Conservation (phyloP, 352 stramenopile genomes). For the Discostella stelligera region DNA sequence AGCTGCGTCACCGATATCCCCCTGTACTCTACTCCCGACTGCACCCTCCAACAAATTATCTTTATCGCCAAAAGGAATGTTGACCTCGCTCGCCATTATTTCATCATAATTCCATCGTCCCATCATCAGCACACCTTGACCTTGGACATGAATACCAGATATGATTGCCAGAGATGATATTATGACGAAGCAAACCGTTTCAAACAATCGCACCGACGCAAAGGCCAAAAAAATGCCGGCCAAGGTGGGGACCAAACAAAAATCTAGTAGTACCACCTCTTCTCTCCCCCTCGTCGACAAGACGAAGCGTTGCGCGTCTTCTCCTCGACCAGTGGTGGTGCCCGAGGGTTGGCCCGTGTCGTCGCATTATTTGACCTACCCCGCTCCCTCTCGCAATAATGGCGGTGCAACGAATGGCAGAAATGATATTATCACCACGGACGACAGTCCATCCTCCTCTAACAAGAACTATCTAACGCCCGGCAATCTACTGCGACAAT, state of each 20-base stretch:
- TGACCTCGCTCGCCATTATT: too few species aligned
- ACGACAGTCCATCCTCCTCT: neutral
- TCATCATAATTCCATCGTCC: too few species aligned
- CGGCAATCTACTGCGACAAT: conserved; percentile 27
- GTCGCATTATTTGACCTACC: conserved; percentile 15
- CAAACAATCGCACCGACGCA: neutral
- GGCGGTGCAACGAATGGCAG: neutral
- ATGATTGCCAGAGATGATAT: neutral
- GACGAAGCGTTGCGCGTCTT: too few species aligned
- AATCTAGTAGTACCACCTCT: neutral
- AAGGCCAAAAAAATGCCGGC: neutral
- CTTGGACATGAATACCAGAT: too few species aligned
- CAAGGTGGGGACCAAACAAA: neutral
- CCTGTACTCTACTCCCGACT: too few species aligned
- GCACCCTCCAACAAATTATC: too few species aligned
- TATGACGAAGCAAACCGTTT: neutral
- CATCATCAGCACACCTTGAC: too few species aligned
- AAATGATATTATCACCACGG: too few species aligned
- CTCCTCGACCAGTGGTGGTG: neutral
- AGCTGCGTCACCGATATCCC: too few species aligned
- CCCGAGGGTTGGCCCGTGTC: conserved; percentile 41
- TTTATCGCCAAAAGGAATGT: too few species aligned
- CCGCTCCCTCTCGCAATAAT: neutral
- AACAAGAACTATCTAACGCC: conserved; percentile 20
- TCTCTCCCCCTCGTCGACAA: neutral